These are phyloP conservation scores for Cutaneotrichosporon mucoides DNA, from an alignment of 1,284 basidiomycete species.

Conservation along the genomic window DNA sequence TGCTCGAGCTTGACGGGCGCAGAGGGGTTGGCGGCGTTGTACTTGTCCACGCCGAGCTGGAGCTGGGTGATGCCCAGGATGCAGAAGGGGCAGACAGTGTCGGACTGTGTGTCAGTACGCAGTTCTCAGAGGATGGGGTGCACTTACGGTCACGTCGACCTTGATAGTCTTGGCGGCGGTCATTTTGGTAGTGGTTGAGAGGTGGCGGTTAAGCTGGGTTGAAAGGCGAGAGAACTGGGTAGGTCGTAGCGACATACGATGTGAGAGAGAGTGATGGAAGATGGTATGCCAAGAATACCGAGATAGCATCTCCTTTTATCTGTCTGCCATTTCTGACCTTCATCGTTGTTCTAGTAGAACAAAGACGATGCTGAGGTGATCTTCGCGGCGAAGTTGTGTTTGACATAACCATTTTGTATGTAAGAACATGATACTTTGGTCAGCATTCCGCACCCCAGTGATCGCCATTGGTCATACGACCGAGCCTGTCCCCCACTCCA, in stretches of 20 bases:
- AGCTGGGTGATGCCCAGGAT: background rate
- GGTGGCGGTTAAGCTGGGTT: background rate
- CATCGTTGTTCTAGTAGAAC: too few species aligned
- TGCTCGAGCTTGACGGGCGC: background rate
- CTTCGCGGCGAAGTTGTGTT: too few species aligned
- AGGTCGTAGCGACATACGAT: too few species aligned
- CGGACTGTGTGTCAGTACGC: background rate
- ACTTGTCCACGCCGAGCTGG: background rate
- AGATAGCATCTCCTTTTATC: too few species aligned
- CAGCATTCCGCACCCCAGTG: too few species aligned
- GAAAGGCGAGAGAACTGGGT: too few species aligned
- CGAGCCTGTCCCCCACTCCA: too few species aligned
- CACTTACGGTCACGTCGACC: background rate
- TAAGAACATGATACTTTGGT: too few species aligned
- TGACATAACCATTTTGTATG: too few species aligned
- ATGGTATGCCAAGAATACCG: background rate
- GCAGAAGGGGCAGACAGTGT: conserved; percentile 3
- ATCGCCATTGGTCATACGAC: too few species aligned
- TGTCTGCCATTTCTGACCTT: too few species aligned
- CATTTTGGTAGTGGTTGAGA: background rate
- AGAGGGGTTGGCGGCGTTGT: background rate
- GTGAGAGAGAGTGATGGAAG: background rate
- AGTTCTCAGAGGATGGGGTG: background rate
- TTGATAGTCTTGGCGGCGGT: background rate
- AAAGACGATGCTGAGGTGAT: too few species aligned